Evolutionary conservation across 176 grass and related monocot genomes (phyloP).

Genomic region (Triticum dicoccoides): DNA sequence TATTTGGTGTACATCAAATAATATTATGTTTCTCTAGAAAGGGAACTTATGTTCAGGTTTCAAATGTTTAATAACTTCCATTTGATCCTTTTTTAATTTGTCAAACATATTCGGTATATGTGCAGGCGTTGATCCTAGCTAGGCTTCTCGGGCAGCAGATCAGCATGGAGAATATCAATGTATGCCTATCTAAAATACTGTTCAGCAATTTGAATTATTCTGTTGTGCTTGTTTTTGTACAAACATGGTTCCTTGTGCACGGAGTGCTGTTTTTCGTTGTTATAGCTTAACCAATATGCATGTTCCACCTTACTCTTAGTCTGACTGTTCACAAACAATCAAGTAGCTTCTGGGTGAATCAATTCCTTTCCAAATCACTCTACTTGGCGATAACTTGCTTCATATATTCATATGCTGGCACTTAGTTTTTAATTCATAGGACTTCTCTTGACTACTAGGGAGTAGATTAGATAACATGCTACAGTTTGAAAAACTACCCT

Average conservation of each 20-base stretch:
- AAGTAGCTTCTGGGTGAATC: background rate
- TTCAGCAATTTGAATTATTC: background rate
- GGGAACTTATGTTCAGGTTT: background rate
- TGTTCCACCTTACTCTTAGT: background rate
- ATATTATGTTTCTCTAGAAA: background rate
- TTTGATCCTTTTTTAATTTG: background rate
- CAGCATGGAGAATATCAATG: slow-evolving; percentile 80
- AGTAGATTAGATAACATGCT: slow-evolving; percentile 3
- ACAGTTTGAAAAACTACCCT: background rate
- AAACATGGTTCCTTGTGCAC: background rate
- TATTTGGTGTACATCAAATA: background rate
- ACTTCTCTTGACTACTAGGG: background rate
- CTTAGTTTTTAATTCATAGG: background rate
- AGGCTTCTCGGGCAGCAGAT: slow-evolving; percentile 72
- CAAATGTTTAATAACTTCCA: background rate
- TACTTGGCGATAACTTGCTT: background rate
- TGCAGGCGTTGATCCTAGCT: slow-evolving; percentile 85
- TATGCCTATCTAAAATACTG: slow-evolving; percentile 20
- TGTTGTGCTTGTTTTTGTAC: background rate
- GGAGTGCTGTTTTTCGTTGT: background rate
- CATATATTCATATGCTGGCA: background rate
- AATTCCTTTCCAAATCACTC: slow-evolving; percentile 4
- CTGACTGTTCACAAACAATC: background rate
- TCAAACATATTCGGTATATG: slow-evolving; percentile 19
- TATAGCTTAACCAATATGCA: background rate